phyloP scores from a whole-genome alignment of 441 rosid genomes.

The Jatropha multifida region DNA sequence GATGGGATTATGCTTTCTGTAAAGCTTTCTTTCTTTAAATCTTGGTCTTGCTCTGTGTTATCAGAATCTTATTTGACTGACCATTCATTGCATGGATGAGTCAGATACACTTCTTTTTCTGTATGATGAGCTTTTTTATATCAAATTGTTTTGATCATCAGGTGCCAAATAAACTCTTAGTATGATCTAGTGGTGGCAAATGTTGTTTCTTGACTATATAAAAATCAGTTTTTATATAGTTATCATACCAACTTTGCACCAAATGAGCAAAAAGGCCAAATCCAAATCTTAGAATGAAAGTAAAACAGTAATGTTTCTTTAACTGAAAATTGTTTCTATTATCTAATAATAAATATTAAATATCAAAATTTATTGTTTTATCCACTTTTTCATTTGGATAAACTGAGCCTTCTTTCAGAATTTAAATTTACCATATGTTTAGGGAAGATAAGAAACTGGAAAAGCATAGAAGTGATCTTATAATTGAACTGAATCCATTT shows the following conservation, averaged over 20 bases:
- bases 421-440: background rate
- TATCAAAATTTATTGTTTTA: too few relatives aligned
- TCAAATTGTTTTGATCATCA: slow-evolving; percentile 7
- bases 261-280: too few relatives aligned
- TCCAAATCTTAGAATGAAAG: too few relatives aligned
- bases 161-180: background rate
- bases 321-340: too few relatives aligned
- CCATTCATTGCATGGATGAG: slow-evolving; percentile 20
- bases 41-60: background rate
- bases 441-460: background rate
- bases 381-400: too few relatives aligned
- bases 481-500: too few relatives aligned
- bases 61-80: slow-evolving; percentile 20
- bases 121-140: slow-evolving; percentile 4
- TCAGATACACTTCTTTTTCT: background rate
- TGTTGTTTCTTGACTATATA: background rate
- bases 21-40: slow-evolving; percentile 20
- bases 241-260: too few relatives aligned
- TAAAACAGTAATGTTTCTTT: too few relatives aligned
- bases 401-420: too few relatives aligned
- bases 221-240: too few relatives aligned
- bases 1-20: slow-evolving; percentile 26
- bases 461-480: too few relatives aligned
- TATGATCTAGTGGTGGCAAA: background rate
- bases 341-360: too few relatives aligned